These are phyloP conservation scores for Usnea hakonensis DNA, from an alignment of 495 filamentous ascomycete genomes.

Conservation along the genomic window DNA sequence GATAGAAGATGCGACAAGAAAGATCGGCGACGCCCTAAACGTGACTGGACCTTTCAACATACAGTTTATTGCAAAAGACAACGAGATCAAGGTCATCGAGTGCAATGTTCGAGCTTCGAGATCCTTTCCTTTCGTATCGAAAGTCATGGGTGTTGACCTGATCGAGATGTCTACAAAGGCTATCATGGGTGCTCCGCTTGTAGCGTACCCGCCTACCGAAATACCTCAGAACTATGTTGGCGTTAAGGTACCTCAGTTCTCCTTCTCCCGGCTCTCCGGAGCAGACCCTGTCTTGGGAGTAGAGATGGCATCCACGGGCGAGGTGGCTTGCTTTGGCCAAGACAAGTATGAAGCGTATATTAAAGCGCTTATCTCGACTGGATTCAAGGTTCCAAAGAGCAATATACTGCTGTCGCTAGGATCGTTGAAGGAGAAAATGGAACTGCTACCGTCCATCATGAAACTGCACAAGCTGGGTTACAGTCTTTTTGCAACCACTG, in stretches of 20 bases:
- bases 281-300: conserved; percentile 95
- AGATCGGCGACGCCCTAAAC: conserved; percentile 91
- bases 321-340: conserved; percentile 91
- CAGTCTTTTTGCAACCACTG: conserved; percentile 90
- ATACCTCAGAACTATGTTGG: conserved; percentile 79
- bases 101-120: conserved; percentile 95
- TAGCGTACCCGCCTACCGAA: conserved; percentile 68
- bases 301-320: conserved; percentile 98
- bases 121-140: conserved; percentile 97
- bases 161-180: conserved; percentile 99
- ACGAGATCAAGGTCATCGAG: conserved; percentile 99
- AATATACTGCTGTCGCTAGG: conserved; percentile 95
- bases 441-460: conserved; percentile 87
- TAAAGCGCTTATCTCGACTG: conserved; percentile 89
- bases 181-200: conserved; percentile 77
- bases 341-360: conserved; percentile 98
- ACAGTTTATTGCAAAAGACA: conserved; percentile 98
- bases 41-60: conserved; percentile 98
- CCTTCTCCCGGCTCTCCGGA: conserved; percentile 91
- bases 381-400: conserved; percentile 91
- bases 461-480: conserved; percentile 84
- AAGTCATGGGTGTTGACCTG: conserved; percentile 95
- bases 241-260: conserved; percentile 98
- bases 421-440: conserved; percentile 93
- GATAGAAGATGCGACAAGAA: conserved; percentile 89